Evolutionary conservation across 169 alveolate species (phyloP), one percentile per base, ranked within the genome.

Genomic region (Plasmodium billcollinsi): DNA sequence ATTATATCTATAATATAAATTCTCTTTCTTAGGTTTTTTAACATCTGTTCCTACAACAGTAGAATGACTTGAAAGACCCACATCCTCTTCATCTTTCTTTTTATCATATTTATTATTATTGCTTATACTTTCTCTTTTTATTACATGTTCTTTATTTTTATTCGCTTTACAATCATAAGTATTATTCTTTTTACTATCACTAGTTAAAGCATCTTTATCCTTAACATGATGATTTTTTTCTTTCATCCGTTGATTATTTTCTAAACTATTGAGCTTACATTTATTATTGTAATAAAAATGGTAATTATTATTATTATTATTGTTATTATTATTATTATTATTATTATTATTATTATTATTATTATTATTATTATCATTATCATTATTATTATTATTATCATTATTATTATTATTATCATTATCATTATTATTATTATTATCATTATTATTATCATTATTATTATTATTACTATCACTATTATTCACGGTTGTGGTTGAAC

Each of bases 401-500:
- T 63, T 6, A 4, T 4, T 26, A 24, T 24, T 24, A 24, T 24
- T 24, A 24, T 24, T 24, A 24, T 24, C 33, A 3, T 18, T 29
- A 24, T 29, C 14, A 6, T 11, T 26, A 14, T 29, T 65, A 65
- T 65, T 24, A 59, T 74, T 58, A 7, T 20, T 74, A 59, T 45
- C 54, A n/a, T n/a, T 54, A 0, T n/a, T 54, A 11, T 54, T 61
- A 15, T 61, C 9, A 11, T 11, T 24, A 6, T 24, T 12, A 20
- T 24, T 5, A 24, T 61, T 9, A 20, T 61, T 39, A 12, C 52
- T 59, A 9, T 74, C 88, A 49, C 74, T 74, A 49, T 61, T 74
- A 74, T 74, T 59, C 26, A 59, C 63, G 1, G 52, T 74, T 15
- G 63, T 61, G 9, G 88, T 74, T n/a, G 61, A 33, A 74, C 74